These are phyloP conservation scores for Ceratobasidium theobromae DNA, from an alignment of 1,284 basidiomycete genomes.

Conservation along the genomic window DNA sequence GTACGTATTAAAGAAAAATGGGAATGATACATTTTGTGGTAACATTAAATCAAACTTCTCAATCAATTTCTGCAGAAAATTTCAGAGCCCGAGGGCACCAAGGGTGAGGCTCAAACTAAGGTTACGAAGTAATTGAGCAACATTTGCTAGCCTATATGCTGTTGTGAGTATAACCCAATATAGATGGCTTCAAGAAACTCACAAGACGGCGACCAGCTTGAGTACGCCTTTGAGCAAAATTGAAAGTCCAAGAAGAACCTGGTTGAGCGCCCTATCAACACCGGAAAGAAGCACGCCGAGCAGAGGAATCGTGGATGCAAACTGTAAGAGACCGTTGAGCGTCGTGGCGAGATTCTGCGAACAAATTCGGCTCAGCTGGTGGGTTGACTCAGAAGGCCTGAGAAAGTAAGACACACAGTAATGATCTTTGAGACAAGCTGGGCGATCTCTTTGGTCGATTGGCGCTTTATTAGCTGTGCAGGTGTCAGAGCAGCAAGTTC, in stretches of 20 bases:
- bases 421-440: slow-evolving; percentile 40
- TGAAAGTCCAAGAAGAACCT: slow-evolving; percentile 41
- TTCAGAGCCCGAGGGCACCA: slow-evolving; percentile 40
- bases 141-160: slow-evolving; percentile 38
- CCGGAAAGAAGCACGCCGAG: slow-evolving; percentile 40
- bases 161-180: not conserved
- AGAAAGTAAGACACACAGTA: slow-evolving; percentile 7
- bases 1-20: too few species aligned
- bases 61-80: too few species aligned
- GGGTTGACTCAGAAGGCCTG: not conserved
- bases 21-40: too few species aligned
- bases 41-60: too few species aligned
- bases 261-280: slow-evolving; percentile 41
- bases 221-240: slow-evolving; percentile 43
- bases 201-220: slow-evolving; percentile 42
- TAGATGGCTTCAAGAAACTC: slow-evolving; percentile 26
- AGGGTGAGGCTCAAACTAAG: slow-evolving; percentile 40
- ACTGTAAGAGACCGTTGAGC: slow-evolving; percentile 37
- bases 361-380: not conserved
- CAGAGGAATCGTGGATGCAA: slow-evolving; percentile 37
- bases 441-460: slow-evolving; percentile 41
- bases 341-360: slow-evolving; percentile 40
- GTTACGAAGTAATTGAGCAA: slow-evolving; percentile 37
- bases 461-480: slow-evolving; percentile 37
- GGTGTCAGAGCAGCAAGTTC: slow-evolving; percentile 38